Evolutionary conservation across 352 stramenopile species (phyloP).

Genomic region (Pythium oligandrum): DNA sequence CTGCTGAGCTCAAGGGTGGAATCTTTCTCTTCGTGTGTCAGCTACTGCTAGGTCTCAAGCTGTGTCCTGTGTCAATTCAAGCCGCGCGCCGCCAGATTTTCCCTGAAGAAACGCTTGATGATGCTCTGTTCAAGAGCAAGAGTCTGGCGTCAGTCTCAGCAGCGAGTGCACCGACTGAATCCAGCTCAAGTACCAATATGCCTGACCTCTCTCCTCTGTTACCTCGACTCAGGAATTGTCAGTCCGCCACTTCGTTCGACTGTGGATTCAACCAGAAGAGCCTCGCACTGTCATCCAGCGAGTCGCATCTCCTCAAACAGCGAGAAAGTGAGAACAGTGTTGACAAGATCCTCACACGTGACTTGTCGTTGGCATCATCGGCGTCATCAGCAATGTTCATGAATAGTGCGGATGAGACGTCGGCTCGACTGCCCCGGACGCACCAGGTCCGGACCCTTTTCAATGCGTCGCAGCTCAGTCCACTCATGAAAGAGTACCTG

Average conservation of each 20-base stretch:
- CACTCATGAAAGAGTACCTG: conserved; percentile 77
- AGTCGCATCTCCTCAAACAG: conserved; percentile 50
- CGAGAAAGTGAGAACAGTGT: conserved; percentile 48
- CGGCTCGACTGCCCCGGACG: conserved; percentile 24
- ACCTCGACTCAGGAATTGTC: conserved; percentile 13
- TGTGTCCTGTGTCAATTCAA: conserved; percentile 62
- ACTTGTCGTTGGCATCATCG: conserved; percentile 6
- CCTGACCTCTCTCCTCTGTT: conserved; percentile 20
- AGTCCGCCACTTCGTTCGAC: conserved; percentile 6
- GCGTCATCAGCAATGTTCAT: background rate
- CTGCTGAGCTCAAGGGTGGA: conserved; percentile 73
- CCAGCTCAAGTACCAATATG: conserved; percentile 7
- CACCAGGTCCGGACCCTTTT: conserved; percentile 72
- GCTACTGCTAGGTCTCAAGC: conserved; percentile 59
- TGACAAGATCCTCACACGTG: conserved; percentile 37
- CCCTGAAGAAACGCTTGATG: conserved; percentile 70
- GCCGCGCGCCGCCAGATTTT: conserved; percentile 65
- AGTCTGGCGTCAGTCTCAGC: background rate
- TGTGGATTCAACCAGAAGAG: background rate
- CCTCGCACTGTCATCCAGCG: conserved; percentile 39
- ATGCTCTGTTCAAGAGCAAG: conserved; percentile 25
- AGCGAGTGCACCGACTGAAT: background rate
- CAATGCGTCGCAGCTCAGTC: conserved; percentile 75
- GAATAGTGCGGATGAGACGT: background rate
- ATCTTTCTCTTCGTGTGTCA: conserved; percentile 76